A percentile compares a stretch with the other conserved stretches of the same genome.
These are phyloP conservation scores for Plasmodium inui DNA, from an alignment of 169 alveolate species.

Conservation along the genomic window DNA sequence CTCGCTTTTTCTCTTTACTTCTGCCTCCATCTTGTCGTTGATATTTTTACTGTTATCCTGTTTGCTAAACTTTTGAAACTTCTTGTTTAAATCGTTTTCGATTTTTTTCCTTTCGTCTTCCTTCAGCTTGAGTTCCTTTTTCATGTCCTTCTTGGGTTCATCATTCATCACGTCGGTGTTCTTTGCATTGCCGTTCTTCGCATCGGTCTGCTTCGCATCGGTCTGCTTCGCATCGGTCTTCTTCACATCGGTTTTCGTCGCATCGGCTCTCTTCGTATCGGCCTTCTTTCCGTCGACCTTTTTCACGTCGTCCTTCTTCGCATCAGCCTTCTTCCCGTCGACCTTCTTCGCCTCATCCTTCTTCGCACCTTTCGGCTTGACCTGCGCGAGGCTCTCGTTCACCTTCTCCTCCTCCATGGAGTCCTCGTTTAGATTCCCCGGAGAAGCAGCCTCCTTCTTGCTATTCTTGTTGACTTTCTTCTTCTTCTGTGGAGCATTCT, in stretches of 20 bases:
- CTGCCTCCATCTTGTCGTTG: conserved; percentile 62
- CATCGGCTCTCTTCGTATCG: background rate
- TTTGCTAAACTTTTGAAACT: conserved; percentile 38
- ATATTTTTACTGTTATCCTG: conserved; percentile 42
- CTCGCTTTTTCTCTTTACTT: conserved; percentile 31
- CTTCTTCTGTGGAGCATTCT: conserved; percentile 5
- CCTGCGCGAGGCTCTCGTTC: background rate
- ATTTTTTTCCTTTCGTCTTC: conserved; percentile 69
- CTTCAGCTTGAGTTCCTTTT: conserved; percentile 37
- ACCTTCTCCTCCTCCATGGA: background rate
- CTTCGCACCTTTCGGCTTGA: conserved; percentile 3
- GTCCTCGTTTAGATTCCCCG: background rate
- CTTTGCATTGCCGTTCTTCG: background rate
- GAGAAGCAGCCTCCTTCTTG: conserved; percentile 2
- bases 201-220: background rate
- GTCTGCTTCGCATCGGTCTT: background rate
- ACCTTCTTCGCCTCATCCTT: background rate
- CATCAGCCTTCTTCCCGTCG: background rate
- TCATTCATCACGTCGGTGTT: background rate
- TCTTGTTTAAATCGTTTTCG: conserved; percentile 64
- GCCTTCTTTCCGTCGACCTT: background rate
- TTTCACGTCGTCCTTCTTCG: background rate
- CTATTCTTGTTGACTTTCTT: conserved; percentile 10
- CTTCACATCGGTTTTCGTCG: background rate
- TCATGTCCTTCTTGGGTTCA: conserved; percentile 30